phyloP scores from a whole-genome alignment of 1,284 basidiomycete genomes.

The Bjerkandera adusta region DNA sequence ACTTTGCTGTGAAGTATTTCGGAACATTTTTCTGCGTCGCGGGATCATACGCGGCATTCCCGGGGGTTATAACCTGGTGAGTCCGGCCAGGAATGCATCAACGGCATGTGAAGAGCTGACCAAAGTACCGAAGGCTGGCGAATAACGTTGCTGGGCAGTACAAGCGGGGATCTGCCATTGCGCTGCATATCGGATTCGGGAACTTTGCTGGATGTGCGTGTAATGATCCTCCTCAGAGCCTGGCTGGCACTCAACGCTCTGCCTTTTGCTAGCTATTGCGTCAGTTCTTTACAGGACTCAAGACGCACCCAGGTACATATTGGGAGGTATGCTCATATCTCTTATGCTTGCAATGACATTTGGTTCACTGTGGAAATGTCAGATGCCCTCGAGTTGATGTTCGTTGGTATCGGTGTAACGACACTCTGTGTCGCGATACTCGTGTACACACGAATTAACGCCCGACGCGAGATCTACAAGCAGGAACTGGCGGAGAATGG shows the following conservation, averaged over 20 bases:
- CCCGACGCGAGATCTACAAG: conserved; percentile 34
- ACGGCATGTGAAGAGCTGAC: too few species aligned
- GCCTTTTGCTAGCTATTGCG: conserved; percentile 38
- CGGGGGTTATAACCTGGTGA: conserved; percentile 65
- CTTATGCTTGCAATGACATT: not conserved
- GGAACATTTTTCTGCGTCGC: conserved; percentile 62
- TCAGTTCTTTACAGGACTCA: conserved; percentile 56
- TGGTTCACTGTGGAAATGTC: not conserved
- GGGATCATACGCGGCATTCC: conserved; percentile 61
- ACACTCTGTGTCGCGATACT: conserved; percentile 11
- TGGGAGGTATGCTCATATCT: conserved; percentile 49
- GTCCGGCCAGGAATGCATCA: too few species aligned
- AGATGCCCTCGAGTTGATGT: conserved; percentile 20
- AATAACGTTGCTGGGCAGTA: conserved; percentile 64
- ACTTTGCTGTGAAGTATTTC: conserved; percentile 59
- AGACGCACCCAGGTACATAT: conserved; percentile 57
- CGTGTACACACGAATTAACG: conserved; percentile 14
- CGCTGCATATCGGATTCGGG: conserved; percentile 57
- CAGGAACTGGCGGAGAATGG: conserved; percentile 32
- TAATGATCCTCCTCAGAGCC: not conserved
- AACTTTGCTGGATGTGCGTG: conserved; percentile 41
- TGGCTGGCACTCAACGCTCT: conserved; percentile 21
- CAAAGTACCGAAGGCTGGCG: conserved; percentile 38
- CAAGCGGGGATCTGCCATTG: conserved; percentile 63
- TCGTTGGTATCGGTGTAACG: conserved; percentile 19